Base-by-base conservation (phyloP, 306 rosid species). In the Cicer judaicum region DNA sequence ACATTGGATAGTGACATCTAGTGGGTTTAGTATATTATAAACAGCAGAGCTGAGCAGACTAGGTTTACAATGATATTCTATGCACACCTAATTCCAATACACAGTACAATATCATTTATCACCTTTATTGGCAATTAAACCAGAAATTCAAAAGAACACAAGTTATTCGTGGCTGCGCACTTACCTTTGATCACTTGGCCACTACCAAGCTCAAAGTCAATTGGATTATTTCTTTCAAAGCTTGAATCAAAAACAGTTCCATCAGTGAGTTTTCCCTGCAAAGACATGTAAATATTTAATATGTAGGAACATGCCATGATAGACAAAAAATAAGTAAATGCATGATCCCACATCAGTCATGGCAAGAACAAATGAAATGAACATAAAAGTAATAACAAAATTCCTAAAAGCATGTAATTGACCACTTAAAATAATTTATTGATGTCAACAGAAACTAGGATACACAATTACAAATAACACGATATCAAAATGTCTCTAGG, bases 181-280 rank as follows among this genome's bases (percentile, higher is more conserved):
- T 46, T 40, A 95, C 99, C 99, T 89, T 92, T 92, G 83, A 95
- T 95, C 65, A 95, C 99, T 84, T 95, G 98, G 78, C 99, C 99
- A 54, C 66, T 38, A 46, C 99, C 99, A 72, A 95, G 98, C 87
- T 89, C 92, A 85, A 95, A 95, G 52, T 83, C 87, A 81, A 95
- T 90, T 69, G 99, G 99, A 70, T 74, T 90, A 64, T 88, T 84
- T 74, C 99, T 85, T 73, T 95, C 97, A 67, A 85, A 92, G 81
- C 99, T 95, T 41, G 99, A 95, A 80, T 95, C 98, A 39, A 95
- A 95, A 44, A 92, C 99, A 64, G 99, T 95, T 75, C 99, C 98
- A 80, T 95, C 99, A 0, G 96, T 89, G 84, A 95, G 96, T 81
- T 87, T 95, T 61, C 99, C 99, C 99, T 95, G 89, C 76, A 85